These are phyloP conservation scores for Hortaea werneckii DNA, from an alignment of 2,329 filamentous ascomycete species.

Conservation along the genomic window DNA sequence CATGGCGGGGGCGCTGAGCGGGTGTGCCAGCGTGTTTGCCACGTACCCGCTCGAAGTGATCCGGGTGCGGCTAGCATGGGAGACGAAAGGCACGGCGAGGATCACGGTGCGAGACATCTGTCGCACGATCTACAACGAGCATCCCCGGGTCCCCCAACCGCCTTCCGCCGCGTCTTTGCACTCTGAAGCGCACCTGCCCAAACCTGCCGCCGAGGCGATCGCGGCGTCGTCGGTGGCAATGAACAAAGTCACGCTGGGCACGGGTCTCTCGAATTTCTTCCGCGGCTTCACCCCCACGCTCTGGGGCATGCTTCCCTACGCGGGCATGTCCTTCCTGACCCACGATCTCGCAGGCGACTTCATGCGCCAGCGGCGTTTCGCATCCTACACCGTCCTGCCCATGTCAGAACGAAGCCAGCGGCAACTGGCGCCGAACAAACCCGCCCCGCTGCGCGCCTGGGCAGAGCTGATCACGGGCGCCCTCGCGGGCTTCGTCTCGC, in stretches of 20 bases:
- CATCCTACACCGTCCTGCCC: constrained; percentile 65
- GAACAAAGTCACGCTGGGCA: constrained; percentile 47
- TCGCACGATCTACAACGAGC: constrained; percentile 76
- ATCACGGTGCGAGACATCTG: constrained; percentile 69
- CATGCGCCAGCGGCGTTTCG: constrained; percentile 58
- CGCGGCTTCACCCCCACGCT: constrained; percentile 85
- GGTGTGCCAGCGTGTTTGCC: constrained; percentile 86
- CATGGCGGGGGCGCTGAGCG: constrained; percentile 62
- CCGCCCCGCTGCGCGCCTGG: constrained; percentile 67
- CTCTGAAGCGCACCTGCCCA: constrained; percentile 7
- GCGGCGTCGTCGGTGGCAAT: constrained; percentile 36
- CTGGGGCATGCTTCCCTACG: constrained; percentile 92
- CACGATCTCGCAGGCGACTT: constrained; percentile 85
- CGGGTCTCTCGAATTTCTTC: constrained; percentile 83
- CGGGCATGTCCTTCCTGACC: constrained; percentile 87
- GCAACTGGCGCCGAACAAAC: constrained; percentile 40
- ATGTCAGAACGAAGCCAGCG: constrained; percentile 35
- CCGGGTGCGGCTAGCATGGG: constrained; percentile 84
- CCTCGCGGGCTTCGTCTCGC: constrained; percentile 75
- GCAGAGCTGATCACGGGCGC: constrained; percentile 80
- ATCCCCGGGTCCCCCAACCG: constrained; percentile 28
- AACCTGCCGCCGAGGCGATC: constrained; percentile 29
- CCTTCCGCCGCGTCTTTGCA: constrained; percentile 1
- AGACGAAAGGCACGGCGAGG: constrained; percentile 66
- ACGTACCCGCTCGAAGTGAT: constrained; percentile 94